Base-by-base conservation (phyloP, 768 basidiomycete species). In the Pleurotus tuber-regium region DNA sequence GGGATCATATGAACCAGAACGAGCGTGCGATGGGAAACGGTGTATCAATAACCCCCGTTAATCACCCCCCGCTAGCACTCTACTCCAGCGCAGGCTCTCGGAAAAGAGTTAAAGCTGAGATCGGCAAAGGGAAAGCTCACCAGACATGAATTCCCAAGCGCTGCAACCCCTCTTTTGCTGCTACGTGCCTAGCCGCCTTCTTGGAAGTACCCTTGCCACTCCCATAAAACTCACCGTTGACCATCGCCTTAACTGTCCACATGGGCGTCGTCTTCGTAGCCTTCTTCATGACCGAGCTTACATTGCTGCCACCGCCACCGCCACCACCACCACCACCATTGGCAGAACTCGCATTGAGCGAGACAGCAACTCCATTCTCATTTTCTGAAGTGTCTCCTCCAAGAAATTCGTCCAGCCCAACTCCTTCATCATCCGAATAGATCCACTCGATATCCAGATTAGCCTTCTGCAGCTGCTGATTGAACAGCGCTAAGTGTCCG, bases 401-500 rank as follows among this genome's bases (percentile, higher is more conserved):
- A 23, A 24, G n/a, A 11, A 30, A 33, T 16, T 12, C 25, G 25
- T n/a, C 41, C 28, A 19, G 18, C 14, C 19, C 31, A 36, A 39
- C 42, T 23, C 26, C 52, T 18, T 55, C 60, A 19, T 51, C 64
- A 53, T 82, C 79, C 23, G 75, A 69, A 60, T 85, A 89, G 9
- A 79, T 66, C 89, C 89, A 92, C 66, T 92, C 87, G 54, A 91
- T 76, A 46, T 66, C 60, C 47, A 71, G 74, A 60, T 71, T 73
- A 23, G 62, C 58, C 66, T 80, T 86, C 66, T 87, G 83, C 50
- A 91, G 63, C 51, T 79, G 72, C 68, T 91, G 89, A 62, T 92
- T 92, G 74, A 92, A 90, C 48, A 92, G 67, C 30, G 86, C 84
- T 9, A 92, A 78, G 61, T 91, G 85, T 3, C 89, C 89, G 31